Conservation (phyloP, 140 eudicot genomes). For the Erigeron philadelphicus region DNA sequence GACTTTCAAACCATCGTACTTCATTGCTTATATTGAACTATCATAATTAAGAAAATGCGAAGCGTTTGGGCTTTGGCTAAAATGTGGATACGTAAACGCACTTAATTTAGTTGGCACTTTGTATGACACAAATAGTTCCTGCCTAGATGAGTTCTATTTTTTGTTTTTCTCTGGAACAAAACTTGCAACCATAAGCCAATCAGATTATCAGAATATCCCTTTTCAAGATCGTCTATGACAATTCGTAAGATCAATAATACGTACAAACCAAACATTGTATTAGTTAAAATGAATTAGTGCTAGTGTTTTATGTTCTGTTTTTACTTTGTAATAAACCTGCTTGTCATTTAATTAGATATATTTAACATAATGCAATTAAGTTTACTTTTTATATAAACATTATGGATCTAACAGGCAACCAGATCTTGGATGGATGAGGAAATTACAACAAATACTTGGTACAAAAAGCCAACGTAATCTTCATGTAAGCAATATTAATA, state of each 20-base stretch:
- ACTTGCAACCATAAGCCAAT: no score
- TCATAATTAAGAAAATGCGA: no score
- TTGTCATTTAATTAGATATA: background rate
- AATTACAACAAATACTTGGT: slow-evolving; percentile 93
- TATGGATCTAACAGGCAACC: slow-evolving; percentile 69
- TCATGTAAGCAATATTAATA: slow-evolving; percentile 50
- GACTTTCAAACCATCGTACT: no score
- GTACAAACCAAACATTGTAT: background rate
- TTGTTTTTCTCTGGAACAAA: no score
- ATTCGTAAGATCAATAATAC: background rate
- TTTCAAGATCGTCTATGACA: no score
- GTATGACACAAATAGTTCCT: no score
- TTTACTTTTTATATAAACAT: background rate
- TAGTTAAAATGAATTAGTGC: background rate
- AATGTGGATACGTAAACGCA: no score
- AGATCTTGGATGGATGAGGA: slow-evolving; percentile 94
- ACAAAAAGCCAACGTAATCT: slow-evolving; percentile 90
- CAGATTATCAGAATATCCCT: no score
- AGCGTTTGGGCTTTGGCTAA: no score
- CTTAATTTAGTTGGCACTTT: no score
- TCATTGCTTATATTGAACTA: no score
- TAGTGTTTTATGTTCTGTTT: background rate
- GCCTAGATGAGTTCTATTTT: no score
- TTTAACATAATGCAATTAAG: background rate
- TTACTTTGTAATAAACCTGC: background rate